Percentiles rank a stretch among this genome's conserved stretches.
Conservation (phyloP, 2,329 filamentous ascomycete species). For the Aspergillus niger region DNA sequence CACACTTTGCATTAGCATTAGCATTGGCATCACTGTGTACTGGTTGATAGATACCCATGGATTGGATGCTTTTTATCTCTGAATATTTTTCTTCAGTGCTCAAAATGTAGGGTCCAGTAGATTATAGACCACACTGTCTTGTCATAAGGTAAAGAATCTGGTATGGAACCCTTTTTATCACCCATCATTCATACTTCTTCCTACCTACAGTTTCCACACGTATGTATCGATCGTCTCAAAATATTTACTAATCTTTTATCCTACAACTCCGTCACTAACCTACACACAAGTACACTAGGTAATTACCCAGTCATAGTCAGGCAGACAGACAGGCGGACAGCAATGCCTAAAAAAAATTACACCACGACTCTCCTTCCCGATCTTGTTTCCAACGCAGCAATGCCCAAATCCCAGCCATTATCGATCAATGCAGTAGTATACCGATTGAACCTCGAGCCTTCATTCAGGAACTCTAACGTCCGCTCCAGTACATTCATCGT, state of each 20-base stretch:
- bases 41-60: conserved; percentile 18
- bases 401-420: conserved; percentile 67
- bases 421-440: conserved; percentile 45
- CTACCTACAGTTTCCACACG: too few species aligned
- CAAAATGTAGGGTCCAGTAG: background rate
- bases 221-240: too few species aligned
- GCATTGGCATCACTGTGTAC: conserved; percentile 10
- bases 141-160: too few species aligned
- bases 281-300: background rate
- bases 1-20: conserved; percentile 7
- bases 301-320: too few species aligned
- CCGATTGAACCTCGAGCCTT: conserved; percentile 47
- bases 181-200: too few species aligned
- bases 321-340: background rate
- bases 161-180: too few species aligned
- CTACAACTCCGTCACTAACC: too few species aligned
- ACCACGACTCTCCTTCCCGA: conserved; percentile 47
- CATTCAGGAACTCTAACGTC: conserved; percentile 45
- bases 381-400: conserved; percentile 66
- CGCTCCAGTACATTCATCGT: conserved; percentile 42
- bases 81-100: background rate
- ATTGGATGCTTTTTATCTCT: conserved; percentile 3
- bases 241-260: too few species aligned
- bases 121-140: too few species aligned
- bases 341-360: background rate